Percentiles rank a stretch among this genome's conserved stretches.
Evolutionary conservation across 176 grass and related monocot species (phyloP).

Genomic region (Canna indica): DNA sequence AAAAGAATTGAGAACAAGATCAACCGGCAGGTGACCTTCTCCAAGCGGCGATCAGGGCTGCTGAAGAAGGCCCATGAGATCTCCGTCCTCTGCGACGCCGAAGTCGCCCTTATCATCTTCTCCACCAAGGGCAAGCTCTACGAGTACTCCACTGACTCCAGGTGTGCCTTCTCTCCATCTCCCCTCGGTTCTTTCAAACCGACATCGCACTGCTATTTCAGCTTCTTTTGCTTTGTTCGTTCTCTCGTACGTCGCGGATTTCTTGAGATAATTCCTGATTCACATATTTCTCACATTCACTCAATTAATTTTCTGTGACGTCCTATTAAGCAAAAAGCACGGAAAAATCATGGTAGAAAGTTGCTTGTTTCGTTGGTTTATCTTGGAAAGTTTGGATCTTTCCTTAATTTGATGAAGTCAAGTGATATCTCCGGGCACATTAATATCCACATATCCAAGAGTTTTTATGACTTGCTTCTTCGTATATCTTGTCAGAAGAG

Average conservation of each 20-base stretch:
- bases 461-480: no score
- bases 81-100: constrained; percentile 54
- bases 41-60: constrained; percentile 53
- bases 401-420: neutral
- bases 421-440: no score
- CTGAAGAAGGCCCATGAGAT: constrained; percentile 66
- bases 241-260: neutral
- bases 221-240: neutral
- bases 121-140: constrained; percentile 42
- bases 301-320: no score
- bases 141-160: constrained; percentile 29
- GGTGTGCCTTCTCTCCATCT: constrained; percentile 4
- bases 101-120: constrained; percentile 54
- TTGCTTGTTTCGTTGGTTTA: neutral
- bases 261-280: neutral
- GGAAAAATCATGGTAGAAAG: no score
- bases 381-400: neutral
- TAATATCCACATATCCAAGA: no score
- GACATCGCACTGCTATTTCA: no score
- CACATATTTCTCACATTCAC: no score
- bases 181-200: no score
- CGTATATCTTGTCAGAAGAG: no score
- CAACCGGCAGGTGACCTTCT: constrained; percentile 67
- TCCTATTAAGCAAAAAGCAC: no score
- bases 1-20: constrained; percentile 62